Evolutionary conservation across 371 early-diverging fungal species (phyloP), one percentile per base, ranked within the genome.

Genomic region (Mortierella sp.): DNA sequence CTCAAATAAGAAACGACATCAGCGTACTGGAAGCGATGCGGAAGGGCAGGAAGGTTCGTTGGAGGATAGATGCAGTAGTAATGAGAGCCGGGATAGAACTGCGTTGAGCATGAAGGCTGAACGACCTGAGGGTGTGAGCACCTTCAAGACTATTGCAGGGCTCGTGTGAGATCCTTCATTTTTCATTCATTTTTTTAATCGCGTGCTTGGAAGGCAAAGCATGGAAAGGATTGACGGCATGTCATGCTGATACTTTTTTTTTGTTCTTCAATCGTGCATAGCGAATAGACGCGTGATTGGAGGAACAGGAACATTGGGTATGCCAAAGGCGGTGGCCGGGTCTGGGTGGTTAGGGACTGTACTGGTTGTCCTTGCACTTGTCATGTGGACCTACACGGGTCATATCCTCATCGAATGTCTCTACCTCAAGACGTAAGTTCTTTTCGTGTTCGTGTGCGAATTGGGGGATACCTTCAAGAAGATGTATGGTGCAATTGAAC

Each of bases 251-350:
- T 73, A 51, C 28, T 28, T 14, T 50, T 75, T 3, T 28, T 76
- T 57, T 26, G 54, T 26, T 59, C 57, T 73, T 69, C 26, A 21
- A 19, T 54, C 40, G 1, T 48, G 10, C 26, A n/a, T 4, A 40
- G 6, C 10, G 55, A 55, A 55, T 46, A 84, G 84, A 0, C 81
- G 85, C 43, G 79, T 81, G 10, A 44, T 85, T 21, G 85, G 78
- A 26, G 85, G 85, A 19, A 81, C 85, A 14, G 85, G 85, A 6
- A 81, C 85, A 21, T 50, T 85, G 28, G 81, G 85, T 13, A 78
- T 85, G 71, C 78, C 85, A 3, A 76, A 73, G 64, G 81, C 85
- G 2, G 73, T 81, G 14, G 75, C 85, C 10, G 53, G 73, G 46
- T 34, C 81, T 21, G 86, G 86, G 40, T 85, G 86, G 86, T 8